These are phyloP conservation scores for Zasmidium cellare DNA, from an alignment of 2,329 filamentous ascomycete species.

Conservation along the genomic window DNA sequence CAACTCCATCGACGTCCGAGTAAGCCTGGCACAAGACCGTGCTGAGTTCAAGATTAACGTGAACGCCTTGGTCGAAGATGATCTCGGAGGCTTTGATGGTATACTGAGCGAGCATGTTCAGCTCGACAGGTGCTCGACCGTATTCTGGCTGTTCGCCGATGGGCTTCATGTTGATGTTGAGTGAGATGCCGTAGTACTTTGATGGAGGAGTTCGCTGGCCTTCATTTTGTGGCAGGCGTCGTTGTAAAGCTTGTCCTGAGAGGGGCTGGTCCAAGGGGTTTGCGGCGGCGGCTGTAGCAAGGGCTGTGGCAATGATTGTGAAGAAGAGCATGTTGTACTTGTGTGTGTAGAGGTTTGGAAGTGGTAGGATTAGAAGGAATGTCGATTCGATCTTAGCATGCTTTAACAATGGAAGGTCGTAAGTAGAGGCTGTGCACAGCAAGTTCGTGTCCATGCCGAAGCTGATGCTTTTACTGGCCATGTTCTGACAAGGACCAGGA, in stretches of 20 bases:
- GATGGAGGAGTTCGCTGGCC: background rate
- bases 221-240: background rate
- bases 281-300: background rate
- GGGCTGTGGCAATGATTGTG: background rate
- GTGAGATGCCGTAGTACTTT: constrained; percentile 13
- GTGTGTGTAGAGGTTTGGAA: background rate
- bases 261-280: background rate
- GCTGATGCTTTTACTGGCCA: background rate
- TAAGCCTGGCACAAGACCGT: constrained; percentile 19
- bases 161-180: constrained; percentile 11
- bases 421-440: too few species aligned
- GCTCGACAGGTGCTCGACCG: constrained; percentile 16
- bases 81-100: constrained; percentile 8
- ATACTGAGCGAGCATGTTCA: constrained; percentile 14
- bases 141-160: constrained; percentile 3
- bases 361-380: background rate
- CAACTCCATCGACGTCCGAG: constrained; percentile 14
- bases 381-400: too few species aligned
- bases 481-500: background rate
- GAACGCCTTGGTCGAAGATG: constrained; percentile 13
- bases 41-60: constrained; percentile 4
- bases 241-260: background rate
- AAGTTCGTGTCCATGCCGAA: too few species aligned
- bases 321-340: background rate
- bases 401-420: too few species aligned